A percentile compares a stretch with the other conserved stretches of the same genome.
These are phyloP conservation scores for Claviceps spartinae DNA, from an alignment of 2,329 filamentous ascomycete genomes.

Conservation along the genomic window DNA sequence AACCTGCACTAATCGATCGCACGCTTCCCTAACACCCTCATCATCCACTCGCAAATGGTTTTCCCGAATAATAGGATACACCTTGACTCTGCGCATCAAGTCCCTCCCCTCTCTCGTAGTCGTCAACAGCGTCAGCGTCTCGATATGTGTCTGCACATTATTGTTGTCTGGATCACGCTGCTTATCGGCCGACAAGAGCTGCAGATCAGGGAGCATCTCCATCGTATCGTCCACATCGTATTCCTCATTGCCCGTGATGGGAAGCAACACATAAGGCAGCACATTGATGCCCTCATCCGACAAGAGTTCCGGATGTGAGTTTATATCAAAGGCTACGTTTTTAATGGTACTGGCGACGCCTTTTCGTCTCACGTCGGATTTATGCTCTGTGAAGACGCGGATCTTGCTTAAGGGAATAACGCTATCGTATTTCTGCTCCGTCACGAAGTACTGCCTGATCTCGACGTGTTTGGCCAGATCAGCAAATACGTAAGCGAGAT, in stretches of 20 bases:
- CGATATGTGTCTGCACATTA: constrained; percentile 76
- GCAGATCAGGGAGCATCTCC: constrained; percentile 78
- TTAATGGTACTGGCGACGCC: constrained; percentile 97
- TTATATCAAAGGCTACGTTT: constrained; percentile 75
- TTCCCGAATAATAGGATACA: constrained; percentile 83
- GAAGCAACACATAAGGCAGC: constrained; percentile 76
- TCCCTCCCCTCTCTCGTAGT: constrained; percentile 66
- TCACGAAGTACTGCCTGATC: constrained; percentile 62
- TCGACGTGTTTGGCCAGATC: constrained; percentile 75
- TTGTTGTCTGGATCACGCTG: constrained; percentile 61
- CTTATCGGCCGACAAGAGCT: constrained; percentile 83
- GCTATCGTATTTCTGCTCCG: constrained; percentile 59
- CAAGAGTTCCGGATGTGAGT: constrained; percentile 58
- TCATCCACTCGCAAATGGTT: constrained; percentile 66
- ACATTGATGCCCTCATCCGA: constrained; percentile 62
- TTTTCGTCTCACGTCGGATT: constrained; percentile 67
- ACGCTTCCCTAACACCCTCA: constrained; percentile 69
- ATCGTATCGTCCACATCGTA: constrained; percentile 77
- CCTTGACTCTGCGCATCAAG: constrained; percentile 58
- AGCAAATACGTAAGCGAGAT: constrained; percentile 86
- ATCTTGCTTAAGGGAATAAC: constrained; percentile 87
- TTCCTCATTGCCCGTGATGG: constrained; percentile 77
- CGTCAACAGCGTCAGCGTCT: constrained; percentile 73
- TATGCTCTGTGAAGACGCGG: constrained; percentile 86
- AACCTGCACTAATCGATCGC: constrained; percentile 81